Conservation (phyloP, 2,329 filamentous ascomycete species). For the Cryphonectria naterciae region DNA sequence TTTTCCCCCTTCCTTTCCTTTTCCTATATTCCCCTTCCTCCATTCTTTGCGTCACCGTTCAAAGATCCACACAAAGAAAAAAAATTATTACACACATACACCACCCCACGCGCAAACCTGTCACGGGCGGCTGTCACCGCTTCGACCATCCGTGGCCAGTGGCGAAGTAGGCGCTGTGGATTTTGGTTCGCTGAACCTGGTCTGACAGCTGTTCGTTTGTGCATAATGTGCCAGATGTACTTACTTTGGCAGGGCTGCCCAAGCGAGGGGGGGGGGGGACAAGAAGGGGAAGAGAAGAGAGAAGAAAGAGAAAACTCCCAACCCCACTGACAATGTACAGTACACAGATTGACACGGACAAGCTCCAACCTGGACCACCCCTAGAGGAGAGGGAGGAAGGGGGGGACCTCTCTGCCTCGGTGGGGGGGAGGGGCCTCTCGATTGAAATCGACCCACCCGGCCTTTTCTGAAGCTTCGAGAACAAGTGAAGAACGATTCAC, state of each 20-base stretch:
- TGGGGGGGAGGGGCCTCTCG: neutral
- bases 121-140: slow-evolving; percentile 28
- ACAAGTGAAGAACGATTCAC: slow-evolving; percentile 26
- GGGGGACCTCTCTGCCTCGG: neutral
- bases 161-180: slow-evolving; percentile 8
- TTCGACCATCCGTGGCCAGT: slow-evolving; percentile 14
- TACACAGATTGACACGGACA: neutral
- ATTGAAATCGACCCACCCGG: slow-evolving; percentile 14
- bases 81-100: neutral
- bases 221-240: neutral
- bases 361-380: neutral
- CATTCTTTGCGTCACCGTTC: slow-evolving; percentile 16
- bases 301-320: too few relatives aligned
- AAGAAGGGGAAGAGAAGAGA: too few relatives aligned
- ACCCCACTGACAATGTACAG: neutral
- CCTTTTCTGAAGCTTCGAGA: slow-evolving; percentile 28
- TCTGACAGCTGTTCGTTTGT: slow-evolving; percentile 30
- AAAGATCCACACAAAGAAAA: slow-evolving; percentile 7
- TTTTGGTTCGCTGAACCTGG: slow-evolving; percentile 6
- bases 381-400: neutral
- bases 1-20: too few relatives aligned
- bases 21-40: too few relatives aligned
- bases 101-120: slow-evolving; percentile 14
- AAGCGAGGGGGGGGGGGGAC: neutral
- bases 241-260: neutral